Evolutionary conservation across 164 flowering plant genomes (phyloP), one percentile per base, ranked within the genome.

Genomic region (Taxillus chinensis): DNA sequence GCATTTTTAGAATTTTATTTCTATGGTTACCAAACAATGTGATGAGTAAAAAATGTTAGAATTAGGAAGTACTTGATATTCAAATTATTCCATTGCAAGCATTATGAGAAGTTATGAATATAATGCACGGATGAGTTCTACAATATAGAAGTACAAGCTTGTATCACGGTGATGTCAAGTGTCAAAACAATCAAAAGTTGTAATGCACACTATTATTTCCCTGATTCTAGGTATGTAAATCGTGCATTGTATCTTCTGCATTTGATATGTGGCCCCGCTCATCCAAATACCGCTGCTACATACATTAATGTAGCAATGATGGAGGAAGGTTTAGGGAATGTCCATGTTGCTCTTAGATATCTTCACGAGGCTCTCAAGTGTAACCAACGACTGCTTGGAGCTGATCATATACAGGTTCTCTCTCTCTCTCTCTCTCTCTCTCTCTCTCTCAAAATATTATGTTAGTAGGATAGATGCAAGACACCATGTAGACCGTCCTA

Each of bases 251-350:
- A 85, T 79, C 96, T 92, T 62, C 73, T 92, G 70, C 98, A 92
- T 72, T 70, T 92, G 41, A 92, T 95, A 7, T 92, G 96, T 66
- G 98, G 98, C 12, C 89, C 92, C 37, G 85, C 98, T 53, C 98
- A 91, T 70, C 98, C 98, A 71, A 89, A 91, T 46, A 91, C 98
- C 45, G 98, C 98, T 73, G 98, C 98, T 56, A 91, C 98, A 5
- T 91, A 89, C 50, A 91, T 91, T n/a, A 91, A 91, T 66, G 95
- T 89, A 46, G 96, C 98, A 66, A 89, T 92, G 98, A 92, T 92
- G 98, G 98, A 92, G 75, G 98, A 92, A 84, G 96, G 98, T 65
- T 70, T 91, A 69, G 96, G 98, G 6, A 89, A 91, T 70, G 81
- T 83, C 60, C 96, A 91, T 76, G 81, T 89, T 71, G 98, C 98